Evolutionary conservation across 2,329 filamentous ascomycete genomes (phyloP), one percentile per base, ranked within the genome.

Genomic region (Rachicladosporium sp.): DNA sequence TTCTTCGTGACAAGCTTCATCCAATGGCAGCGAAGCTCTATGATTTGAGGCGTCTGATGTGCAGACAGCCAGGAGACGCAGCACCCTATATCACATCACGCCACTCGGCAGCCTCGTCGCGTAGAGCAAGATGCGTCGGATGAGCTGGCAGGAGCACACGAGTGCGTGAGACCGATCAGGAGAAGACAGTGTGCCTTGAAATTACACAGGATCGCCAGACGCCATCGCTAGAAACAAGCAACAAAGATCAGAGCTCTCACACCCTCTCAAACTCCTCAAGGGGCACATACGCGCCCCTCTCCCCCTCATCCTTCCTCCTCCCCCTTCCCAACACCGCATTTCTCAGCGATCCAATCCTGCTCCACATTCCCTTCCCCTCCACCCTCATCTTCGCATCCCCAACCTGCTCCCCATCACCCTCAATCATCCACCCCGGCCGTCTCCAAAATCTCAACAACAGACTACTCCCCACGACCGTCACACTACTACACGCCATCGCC

Each of bases 401-500:
- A 4, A 37, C 38, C n/a, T 46, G 45, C 8, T 44, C 32, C 3
- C 48, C 47, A 5, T 45, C 50, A 12, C 46, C 40, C 19, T 56
- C 49, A 6, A 50, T 27, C 83, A 96, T 89, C 87, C 87, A 96
- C 23, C 64, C 63, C 0, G 91, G 91, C 10, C 88, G 70, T 46
- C 69, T 75, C 88, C 89, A 96, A 58, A 85, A 79, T 58, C 86
- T 93, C 45, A 98, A 69, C 31, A 93, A 70, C 41, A 98, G 65
- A 50, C 80, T 86, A 59, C 80, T 88, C 4, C 80, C 69, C 1
- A 96, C 89, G 3, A 98, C 91, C 43, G 82, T 91, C 35, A 98
- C 86, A 49, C 82, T 89, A 42, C 82, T 91, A 48, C 74, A 77
- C 1, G 88, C 89, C 88, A 98, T 96, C 36, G 91, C 91, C 3